Conservation (phyloP, 2,329 filamentous ascomycete genomes). For the Monilinia laxa region DNA sequence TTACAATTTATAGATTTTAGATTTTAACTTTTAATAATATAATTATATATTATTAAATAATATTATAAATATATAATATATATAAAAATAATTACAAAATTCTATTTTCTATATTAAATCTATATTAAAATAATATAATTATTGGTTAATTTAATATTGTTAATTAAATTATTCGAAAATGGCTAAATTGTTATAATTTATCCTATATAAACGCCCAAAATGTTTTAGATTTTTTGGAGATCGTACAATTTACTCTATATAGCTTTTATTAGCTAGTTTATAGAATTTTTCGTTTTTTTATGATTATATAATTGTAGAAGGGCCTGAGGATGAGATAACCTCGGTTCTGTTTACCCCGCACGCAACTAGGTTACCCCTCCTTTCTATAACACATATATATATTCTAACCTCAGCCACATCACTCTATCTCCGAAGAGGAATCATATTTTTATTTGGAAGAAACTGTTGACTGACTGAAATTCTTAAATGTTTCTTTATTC, state of each 20-base stretch:
- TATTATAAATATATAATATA: not conserved
- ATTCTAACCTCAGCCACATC: not conserved
- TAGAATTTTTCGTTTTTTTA: too few relatives aligned
- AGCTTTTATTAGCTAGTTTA: too few relatives aligned
- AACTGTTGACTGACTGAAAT: not conserved
- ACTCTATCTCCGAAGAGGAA: not conserved
- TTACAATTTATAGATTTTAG: too few relatives aligned
- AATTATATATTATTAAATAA: slow-evolving; percentile 3
- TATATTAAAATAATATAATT: not conserved
- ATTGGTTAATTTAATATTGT: not conserved
- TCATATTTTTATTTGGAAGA: not conserved
- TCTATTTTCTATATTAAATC: not conserved
- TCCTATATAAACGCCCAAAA: too few relatives aligned
- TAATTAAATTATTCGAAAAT: not conserved
- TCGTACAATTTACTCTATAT: too few relatives aligned
- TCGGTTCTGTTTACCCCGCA: not conserved
- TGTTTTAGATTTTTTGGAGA: too few relatives aligned
- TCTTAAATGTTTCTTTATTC: not conserved
- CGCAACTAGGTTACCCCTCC: not conserved
- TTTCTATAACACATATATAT: not conserved
- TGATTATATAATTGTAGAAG: too few relatives aligned
- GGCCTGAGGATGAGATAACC: too few relatives aligned
- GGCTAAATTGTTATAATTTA: too few relatives aligned
- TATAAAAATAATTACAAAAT: not conserved
- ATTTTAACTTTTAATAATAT: not conserved